Base-by-base conservation (phyloP, 176 grass and related monocot species). In the Zea mays region DNA sequence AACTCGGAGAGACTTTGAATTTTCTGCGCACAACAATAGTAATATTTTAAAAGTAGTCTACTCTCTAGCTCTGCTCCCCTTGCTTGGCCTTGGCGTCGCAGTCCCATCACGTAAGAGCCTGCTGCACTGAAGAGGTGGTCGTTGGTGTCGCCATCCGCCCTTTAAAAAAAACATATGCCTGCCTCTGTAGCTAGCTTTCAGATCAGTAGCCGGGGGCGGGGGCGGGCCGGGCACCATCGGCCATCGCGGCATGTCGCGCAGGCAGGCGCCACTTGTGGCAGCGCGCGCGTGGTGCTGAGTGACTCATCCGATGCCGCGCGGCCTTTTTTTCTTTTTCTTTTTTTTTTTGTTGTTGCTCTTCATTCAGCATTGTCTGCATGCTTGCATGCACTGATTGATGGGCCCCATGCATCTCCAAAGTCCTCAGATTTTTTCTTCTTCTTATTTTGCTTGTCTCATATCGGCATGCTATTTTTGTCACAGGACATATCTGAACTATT, bases 191-290 rank as follows among this genome's bases (percentile, higher is more conserved):
- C 27, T 27, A 27, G 27, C 62, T 90, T 45, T 62, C 83, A 41
- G 52, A 77, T 67, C 55, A 34, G n/a, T 77, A 85, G 73, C 41
- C 43, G 44, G 58, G 35, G 27, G 27, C 27, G 27, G 27, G 27
- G 27, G 27, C 27, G 27, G 27, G 27, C 27, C 0, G 8, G 52
- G 17, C 52, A 55, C 17, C n/a, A 20, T 56, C 61, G 73, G 72
- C 74, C 82, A 36, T 63, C 50, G 75, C 62, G 62, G 78, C 87
- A 46, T 52, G 88, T 64, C 79, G 63, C 39, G 6, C 56, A 37
- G 7, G 6, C 56, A 37, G 7, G 37, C 79, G 75, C 75, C 88
- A 82, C 88, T 78, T 90, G 88, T 79, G 56, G 14, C 75, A 3
- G 17, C n/a, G 6, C 54, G 45, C 8, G 74, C 27, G 27, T 27